Conservation (phyloP, 2,329 filamentous ascomycete species). For the Ceratocystis lukuohia region DNA sequence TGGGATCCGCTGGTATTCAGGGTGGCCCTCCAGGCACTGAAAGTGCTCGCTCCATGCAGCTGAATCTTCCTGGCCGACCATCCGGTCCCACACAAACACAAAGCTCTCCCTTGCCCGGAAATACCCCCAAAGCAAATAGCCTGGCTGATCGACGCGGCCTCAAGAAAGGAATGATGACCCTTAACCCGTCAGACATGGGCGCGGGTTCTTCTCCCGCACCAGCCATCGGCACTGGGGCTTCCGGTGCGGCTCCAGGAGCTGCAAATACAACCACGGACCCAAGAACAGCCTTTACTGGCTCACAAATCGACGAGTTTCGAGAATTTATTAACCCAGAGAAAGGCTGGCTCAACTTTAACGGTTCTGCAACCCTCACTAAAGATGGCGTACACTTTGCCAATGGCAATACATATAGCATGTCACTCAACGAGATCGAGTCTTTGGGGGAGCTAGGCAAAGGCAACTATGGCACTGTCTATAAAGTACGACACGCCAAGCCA, state of each 20-base stretch:
- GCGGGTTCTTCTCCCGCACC: constrained; percentile 16
- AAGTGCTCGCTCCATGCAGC: background rate
- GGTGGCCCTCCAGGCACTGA: background rate
- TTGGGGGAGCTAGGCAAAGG: constrained; percentile 90
- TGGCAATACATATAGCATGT: constrained; percentile 83
- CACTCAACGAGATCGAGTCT: constrained; percentile 86
- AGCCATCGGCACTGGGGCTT: constrained; percentile 20
- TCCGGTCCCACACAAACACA: background rate
- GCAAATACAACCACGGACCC: constrained; percentile 19
- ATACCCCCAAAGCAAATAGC: constrained; percentile 26
- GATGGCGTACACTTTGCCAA: constrained; percentile 86
- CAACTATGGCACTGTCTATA: constrained; percentile 97
- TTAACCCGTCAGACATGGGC: background rate
- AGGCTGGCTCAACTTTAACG: constrained; percentile 82
- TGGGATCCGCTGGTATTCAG: background rate
- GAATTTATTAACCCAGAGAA: constrained; percentile 86
- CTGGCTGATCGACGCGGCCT: constrained; percentile 52
- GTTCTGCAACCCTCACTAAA: constrained; percentile 78
- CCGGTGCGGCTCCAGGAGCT: constrained; percentile 17
- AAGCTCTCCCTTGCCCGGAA: background rate
- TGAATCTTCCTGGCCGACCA: constrained; percentile 1
- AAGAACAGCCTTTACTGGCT: constrained; percentile 31
- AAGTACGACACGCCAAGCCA: constrained; percentile 71
- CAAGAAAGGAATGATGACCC: constrained; percentile 31
- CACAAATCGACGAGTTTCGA: constrained; percentile 46